A percentile compares a stretch with the other conserved stretches of the same genome.
Evolutionary conservation across 2,329 filamentous ascomycete species (phyloP).

Genomic region (Aspergillus pseudotamarii): DNA sequence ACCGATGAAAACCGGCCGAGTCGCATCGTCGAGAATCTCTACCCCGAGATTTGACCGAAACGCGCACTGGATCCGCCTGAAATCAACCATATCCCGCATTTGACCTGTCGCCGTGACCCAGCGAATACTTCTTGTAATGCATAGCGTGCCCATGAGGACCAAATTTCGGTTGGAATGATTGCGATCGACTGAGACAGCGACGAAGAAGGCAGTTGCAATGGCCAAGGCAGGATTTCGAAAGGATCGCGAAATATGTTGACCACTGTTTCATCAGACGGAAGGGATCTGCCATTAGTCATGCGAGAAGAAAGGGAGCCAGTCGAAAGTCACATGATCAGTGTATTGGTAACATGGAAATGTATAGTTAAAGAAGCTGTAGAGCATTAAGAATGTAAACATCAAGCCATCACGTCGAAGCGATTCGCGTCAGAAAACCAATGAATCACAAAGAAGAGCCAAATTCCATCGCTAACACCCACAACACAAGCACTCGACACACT

Average conservation of each 20-base stretch:
- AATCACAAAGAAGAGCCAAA: not conserved
- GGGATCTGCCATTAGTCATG: not conserved
- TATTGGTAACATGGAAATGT: conserved; percentile 3
- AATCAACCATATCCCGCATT: not conserved
- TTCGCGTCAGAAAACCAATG: not conserved
- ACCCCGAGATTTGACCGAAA: not conserved
- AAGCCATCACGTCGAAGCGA: not conserved
- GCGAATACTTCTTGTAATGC: not conserved
- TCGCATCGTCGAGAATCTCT: not conserved
- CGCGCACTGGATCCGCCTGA: not conserved
- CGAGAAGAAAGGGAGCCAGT: not conserved
- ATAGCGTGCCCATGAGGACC: not conserved
- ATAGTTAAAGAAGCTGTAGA: not conserved
- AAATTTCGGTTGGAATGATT: not conserved
- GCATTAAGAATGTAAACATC: conserved; percentile 5
- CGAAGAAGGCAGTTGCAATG: not conserved
- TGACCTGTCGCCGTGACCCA: not conserved
- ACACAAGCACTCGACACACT: conserved; percentile 13
- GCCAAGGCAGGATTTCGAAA: not conserved
- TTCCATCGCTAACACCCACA: conserved; percentile 6
- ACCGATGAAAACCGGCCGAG: not conserved
- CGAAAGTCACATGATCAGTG: not conserved
- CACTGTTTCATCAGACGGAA: not conserved
- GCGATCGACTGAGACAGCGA: not conserved
- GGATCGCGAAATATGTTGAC: not conserved